These are phyloP conservation scores for Aspergillus ochraceoroseus DNA, from an alignment of 2,329 filamentous ascomycete genomes.

Conservation along the genomic window DNA sequence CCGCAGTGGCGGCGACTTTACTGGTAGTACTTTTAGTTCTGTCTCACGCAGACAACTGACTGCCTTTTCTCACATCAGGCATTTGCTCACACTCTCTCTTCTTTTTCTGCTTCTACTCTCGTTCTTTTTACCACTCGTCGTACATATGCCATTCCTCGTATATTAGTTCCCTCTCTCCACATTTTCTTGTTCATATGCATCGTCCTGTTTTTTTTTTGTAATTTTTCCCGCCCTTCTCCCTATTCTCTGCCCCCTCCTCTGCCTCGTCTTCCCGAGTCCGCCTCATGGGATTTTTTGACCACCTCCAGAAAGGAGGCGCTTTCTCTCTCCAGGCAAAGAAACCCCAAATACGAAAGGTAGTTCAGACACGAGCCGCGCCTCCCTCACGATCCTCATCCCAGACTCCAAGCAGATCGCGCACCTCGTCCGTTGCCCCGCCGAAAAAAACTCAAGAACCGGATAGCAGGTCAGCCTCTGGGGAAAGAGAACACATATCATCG, in stretches of 20 bases:
- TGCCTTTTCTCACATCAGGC: no score
- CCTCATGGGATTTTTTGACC: conserved; percentile 44
- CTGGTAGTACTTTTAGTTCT: no score
- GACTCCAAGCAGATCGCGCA: conserved; percentile 19
- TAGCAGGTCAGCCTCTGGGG: conserved; percentile 31
- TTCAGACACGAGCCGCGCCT: conserved; percentile 33
- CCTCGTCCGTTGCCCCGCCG: conserved; percentile 20
- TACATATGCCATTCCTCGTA: conserved; percentile 13
- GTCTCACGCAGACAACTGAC: no score
- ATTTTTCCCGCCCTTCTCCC: conserved; percentile 6
- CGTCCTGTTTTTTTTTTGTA: conserved; percentile 3
- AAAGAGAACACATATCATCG: conserved; percentile 26
- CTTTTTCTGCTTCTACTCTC: conserved; percentile 12
- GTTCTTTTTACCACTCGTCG: conserved; percentile 6
- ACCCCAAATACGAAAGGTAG: conserved; percentile 42
- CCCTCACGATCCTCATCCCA: conserved; percentile 30
- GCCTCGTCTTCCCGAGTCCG: conserved; percentile 9
- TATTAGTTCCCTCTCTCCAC: conserved; percentile 4
- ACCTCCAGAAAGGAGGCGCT: conserved; percentile 43
- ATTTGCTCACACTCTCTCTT: conserved; percentile 11
- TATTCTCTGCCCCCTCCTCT: conserved; percentile 7
- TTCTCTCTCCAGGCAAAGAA: conserved; percentile 42
- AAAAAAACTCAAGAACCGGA: conserved; percentile 25
- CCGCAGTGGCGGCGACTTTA: conserved; percentile 18
- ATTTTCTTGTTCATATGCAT: conserved; percentile 10